Evolutionary conservation across 495 filamentous ascomycete genomes (phyloP).

Genomic region (Penicillium argentinense): DNA sequence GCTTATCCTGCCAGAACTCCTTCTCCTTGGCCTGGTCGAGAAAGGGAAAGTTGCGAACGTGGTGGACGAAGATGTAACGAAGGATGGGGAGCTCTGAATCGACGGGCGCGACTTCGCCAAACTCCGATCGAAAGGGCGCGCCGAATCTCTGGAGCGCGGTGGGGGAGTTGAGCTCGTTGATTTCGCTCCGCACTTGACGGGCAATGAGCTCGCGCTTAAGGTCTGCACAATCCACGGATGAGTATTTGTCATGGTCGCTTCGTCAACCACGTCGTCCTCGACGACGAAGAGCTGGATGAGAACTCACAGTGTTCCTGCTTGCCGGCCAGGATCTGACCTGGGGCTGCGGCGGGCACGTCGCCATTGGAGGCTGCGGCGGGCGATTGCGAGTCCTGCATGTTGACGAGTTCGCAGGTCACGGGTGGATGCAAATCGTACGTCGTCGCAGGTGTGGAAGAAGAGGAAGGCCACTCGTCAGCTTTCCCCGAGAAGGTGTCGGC

Average conservation of each 20-base stretch:
- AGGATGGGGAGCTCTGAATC: constrained; percentile 94
- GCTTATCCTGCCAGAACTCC: constrained; percentile 98
- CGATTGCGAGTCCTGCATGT: constrained; percentile 6
- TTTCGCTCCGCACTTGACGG: constrained; percentile 84
- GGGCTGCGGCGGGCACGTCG: constrained; percentile 35
- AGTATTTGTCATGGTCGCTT: neutral
- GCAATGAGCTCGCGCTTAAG: constrained; percentile 93
- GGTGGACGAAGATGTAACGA: constrained; percentile 96
- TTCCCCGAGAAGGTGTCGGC: constrained; percentile 1
- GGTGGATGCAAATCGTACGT: too few species aligned
- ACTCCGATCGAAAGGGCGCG: constrained; percentile 88
- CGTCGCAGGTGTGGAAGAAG: too few species aligned
- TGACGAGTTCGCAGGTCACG: neutral
- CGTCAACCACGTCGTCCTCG: too few species aligned
- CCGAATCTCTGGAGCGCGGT: constrained; percentile 94
- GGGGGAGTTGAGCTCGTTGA: constrained; percentile 86
- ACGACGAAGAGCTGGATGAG: neutral
- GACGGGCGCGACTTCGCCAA: constrained; percentile 87
- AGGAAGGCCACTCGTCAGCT: neutral
- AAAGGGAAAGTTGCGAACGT: constrained; percentile 97
- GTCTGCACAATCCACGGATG: constrained; percentile 52
- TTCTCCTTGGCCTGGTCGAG: constrained; percentile 94
- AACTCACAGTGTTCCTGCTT: constrained; percentile 95
- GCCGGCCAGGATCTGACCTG: constrained; percentile 69
- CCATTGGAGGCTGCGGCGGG: constrained; percentile 2